These are phyloP conservation scores for Geotrichum histeridarum DNA, from an alignment of 1,139 yeast genomes.

Conservation along the genomic window DNA sequence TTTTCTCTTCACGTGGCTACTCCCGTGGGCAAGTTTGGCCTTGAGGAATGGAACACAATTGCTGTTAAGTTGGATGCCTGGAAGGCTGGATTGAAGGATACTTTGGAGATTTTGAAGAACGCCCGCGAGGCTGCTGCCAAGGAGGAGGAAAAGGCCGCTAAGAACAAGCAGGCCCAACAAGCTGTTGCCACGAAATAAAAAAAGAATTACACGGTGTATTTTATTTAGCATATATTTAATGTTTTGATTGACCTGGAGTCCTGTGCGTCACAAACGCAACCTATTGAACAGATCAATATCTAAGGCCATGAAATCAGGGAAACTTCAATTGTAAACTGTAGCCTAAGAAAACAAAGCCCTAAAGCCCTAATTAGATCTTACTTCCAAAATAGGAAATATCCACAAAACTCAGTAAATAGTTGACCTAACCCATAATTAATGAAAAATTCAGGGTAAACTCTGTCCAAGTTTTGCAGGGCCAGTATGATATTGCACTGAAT, in stretches of 20 bases:
- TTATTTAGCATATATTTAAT: conserved; percentile 7
- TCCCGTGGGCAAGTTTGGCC: conserved; percentile 38
- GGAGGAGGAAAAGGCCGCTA: conserved; percentile 23
- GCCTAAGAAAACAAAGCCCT: conserved; percentile 9
- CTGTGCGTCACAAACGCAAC: background rate
- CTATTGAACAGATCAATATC: background rate
- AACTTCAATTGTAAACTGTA: background rate
- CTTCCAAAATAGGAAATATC: conserved; percentile 9
- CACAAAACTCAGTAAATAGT: background rate
- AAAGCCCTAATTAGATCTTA: conserved; percentile 13
- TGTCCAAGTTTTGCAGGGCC: background rate
- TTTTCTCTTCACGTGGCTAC: conserved; percentile 40
- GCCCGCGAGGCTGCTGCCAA: conserved; percentile 33
- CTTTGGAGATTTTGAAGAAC: conserved; percentile 34
- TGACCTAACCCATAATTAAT: background rate
- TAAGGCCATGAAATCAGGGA: background rate
- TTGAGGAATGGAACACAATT: conserved; percentile 40
- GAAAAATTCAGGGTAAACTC: conserved; percentile 10
- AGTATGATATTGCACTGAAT: background rate
- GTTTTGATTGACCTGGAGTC: background rate
- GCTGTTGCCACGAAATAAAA: conserved; percentile 1
- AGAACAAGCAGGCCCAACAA: conserved; percentile 2
- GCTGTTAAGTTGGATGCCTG: conserved; percentile 37
- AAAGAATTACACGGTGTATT: background rate
- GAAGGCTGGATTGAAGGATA: conserved; percentile 37